phyloP scores from a whole-genome alignment of 371 early-diverging fungal species.

The Batrachochytrium dendrobatidis region DNA sequence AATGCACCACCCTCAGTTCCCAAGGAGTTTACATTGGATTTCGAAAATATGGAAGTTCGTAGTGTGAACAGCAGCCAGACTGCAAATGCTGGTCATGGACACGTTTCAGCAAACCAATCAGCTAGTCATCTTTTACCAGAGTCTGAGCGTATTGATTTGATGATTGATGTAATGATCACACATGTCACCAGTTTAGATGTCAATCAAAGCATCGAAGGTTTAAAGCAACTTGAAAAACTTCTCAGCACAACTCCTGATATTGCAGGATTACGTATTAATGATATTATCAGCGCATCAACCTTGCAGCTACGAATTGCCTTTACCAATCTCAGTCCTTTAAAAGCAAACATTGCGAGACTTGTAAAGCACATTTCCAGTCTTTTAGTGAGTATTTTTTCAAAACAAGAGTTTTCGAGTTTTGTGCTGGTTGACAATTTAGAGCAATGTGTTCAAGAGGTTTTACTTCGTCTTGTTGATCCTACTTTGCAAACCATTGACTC shows the following conservation, averaged over 20 bases:
- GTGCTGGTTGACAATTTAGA: conserved; percentile 55
- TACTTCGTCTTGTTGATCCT: conserved; percentile 71
- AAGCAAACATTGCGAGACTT: conserved; percentile 32
- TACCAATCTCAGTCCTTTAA: conserved; percentile 47
- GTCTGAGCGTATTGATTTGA: neutral
- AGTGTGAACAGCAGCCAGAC: neutral
- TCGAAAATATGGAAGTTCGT: neutral
- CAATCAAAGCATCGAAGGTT: conserved; percentile 63
- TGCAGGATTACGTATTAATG: conserved; percentile 56
- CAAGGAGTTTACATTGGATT: neutral
- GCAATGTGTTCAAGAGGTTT: conserved; percentile 63
- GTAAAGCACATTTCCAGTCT: conserved; percentile 75
- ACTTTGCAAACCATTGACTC: conserved; percentile 54
- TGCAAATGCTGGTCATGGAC: neutral
- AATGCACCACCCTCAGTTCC: neutral
- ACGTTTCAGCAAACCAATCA: neutral
- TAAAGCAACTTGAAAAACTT: conserved; percentile 69
- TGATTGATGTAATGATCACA: neutral
- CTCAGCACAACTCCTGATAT: conserved; percentile 46
- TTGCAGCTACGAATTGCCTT: conserved; percentile 73
- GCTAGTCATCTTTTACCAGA: neutral
- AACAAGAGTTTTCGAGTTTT: conserved; percentile 52
- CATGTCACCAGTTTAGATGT: conserved; percentile 71
- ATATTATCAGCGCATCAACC: conserved; percentile 66
- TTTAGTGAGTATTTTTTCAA: conserved; percentile 68